Percentiles rank a stretch among this genome's conserved stretches.
phyloP scores from a whole-genome alignment of 2,329 filamentous ascomycete species.

The Pseudocercospora macadamiae region DNA sequence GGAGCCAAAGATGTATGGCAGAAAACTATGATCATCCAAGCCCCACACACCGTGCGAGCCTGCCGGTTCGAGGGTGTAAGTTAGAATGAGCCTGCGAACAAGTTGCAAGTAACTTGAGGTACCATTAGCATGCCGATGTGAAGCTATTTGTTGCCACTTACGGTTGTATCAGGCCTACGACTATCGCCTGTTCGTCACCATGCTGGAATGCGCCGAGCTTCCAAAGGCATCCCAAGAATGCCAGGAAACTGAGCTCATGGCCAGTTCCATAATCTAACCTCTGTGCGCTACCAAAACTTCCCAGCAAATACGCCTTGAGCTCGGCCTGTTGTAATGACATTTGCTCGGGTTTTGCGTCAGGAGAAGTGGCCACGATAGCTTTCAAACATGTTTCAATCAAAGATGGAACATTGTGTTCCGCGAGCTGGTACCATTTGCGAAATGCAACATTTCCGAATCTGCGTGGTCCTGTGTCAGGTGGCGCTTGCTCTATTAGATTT shows the following conservation, averaged over 20 bases:
- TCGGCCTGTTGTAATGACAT: slow-evolving; percentile 52
- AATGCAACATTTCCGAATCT: slow-evolving; percentile 94
- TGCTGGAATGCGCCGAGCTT: slow-evolving; percentile 78
- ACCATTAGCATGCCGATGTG: background rate
- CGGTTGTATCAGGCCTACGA: slow-evolving; percentile 80
- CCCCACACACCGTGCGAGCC: slow-evolving; percentile 98
- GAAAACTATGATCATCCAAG: slow-evolving; percentile 93
- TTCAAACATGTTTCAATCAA: slow-evolving; percentile 44
- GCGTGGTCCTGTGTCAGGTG: slow-evolving; percentile 81
- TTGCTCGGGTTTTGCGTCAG: slow-evolving; percentile 1
- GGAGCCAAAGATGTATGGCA: slow-evolving; percentile 93
- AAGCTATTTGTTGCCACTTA: slow-evolving; percentile 51
- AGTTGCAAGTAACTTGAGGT: slow-evolving; percentile 71
- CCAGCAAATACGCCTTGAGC: slow-evolving; percentile 76
- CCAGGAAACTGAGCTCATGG: slow-evolving; percentile 91
- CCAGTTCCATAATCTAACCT: slow-evolving; percentile 94
- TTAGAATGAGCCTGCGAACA: slow-evolving; percentile 79
- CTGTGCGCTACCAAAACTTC: slow-evolving; percentile 84
- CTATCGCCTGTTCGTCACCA: slow-evolving; percentile 75
- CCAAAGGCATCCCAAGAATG: slow-evolving; percentile 88
- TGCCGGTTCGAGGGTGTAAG: slow-evolving; percentile 91
- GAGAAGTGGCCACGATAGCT: background rate
- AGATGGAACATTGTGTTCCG: slow-evolving; percentile 61
- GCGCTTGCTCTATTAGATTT: slow-evolving; percentile 72
- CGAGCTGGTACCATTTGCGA: slow-evolving; percentile 74